Conservation (phyloP, 1,284 basidiomycete genomes). For the Singerocomus inundabilis region DNA sequence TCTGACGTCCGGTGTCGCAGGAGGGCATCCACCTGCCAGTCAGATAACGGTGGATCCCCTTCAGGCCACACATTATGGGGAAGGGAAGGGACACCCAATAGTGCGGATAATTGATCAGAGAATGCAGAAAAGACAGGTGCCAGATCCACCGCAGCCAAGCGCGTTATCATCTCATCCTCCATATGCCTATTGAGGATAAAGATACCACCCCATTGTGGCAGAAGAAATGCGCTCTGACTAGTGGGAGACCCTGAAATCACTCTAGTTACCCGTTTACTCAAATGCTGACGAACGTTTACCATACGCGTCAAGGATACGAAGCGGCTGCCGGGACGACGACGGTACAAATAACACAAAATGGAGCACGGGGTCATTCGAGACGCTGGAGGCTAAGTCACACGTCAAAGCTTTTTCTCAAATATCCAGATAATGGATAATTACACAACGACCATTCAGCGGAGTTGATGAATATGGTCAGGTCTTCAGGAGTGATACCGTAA, state of each 20-base stretch:
- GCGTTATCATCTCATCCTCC: constrained; percentile 26
- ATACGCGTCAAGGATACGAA: constrained; percentile 62
- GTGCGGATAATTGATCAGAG: constrained; percentile 66
- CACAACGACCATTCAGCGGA: constrained; percentile 94
- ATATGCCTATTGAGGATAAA: constrained; percentile 69
- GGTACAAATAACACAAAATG: constrained; percentile 94
- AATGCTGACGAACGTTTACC: constrained; percentile 40
- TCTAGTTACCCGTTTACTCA: constrained; percentile 8
- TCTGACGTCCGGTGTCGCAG: constrained; percentile 70
- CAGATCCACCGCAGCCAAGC: constrained; percentile 48
- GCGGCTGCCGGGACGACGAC: constrained; percentile 62
- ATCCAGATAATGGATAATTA: constrained; percentile 37
- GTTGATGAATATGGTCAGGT: constrained; percentile 90
- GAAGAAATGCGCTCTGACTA: constrained; percentile 71
- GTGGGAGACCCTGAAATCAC: constrained; percentile 40
- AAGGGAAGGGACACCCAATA: constrained; percentile 77
- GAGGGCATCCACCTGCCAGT: constrained; percentile 81
- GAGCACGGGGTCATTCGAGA: constrained; percentile 88
- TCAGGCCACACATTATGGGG: constrained; percentile 42
- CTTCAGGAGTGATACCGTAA: constrained; percentile 71
- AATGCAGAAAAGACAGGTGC: constrained; percentile 69
- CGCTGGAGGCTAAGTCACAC: constrained; percentile 60
- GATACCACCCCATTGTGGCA: constrained; percentile 96
- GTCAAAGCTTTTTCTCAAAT: constrained; percentile 12
- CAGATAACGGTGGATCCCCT: constrained; percentile 41